phyloP scores from a whole-genome alignment of 495 filamentous ascomycete species.

The Glarea lozoyensis region DNA sequence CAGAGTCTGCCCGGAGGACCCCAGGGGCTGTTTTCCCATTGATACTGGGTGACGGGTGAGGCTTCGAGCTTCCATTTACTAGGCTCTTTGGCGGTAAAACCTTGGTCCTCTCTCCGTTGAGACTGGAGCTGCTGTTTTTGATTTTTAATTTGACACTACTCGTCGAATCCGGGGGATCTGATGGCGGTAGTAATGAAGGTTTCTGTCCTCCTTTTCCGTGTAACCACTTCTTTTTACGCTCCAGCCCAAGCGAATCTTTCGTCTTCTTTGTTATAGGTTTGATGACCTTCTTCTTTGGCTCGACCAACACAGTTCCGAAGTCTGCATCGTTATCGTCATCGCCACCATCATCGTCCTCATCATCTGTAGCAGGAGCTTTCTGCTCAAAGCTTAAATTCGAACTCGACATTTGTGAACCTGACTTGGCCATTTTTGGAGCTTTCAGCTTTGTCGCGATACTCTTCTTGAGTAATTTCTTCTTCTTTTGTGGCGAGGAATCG shows the following conservation, averaged over 20 bases:
- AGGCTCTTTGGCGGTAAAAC: no score
- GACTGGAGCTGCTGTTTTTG: slow-evolving; percentile 27
- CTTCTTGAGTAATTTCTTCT: slow-evolving; percentile 18
- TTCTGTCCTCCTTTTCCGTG: slow-evolving; percentile 28
- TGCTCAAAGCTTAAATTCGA: slow-evolving; percentile 15
- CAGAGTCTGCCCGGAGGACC: not conserved
- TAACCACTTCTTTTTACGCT: slow-evolving; percentile 36
- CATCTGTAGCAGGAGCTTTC: slow-evolving; percentile 19
- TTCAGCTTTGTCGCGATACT: slow-evolving; percentile 14
- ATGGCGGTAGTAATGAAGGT: slow-evolving; percentile 28
- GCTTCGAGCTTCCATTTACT: slow-evolving; percentile 21
- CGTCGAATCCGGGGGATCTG: slow-evolving; percentile 27
- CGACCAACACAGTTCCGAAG: slow-evolving; percentile 27
- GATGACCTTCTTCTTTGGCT: slow-evolving; percentile 26
- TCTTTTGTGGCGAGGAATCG: slow-evolving; percentile 28
- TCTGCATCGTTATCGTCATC: slow-evolving; percentile 35
- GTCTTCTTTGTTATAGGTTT: slow-evolving; percentile 44
- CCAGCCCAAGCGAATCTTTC: slow-evolving; percentile 24
- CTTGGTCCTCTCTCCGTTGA: slow-evolving; percentile 25
- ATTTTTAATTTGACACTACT: slow-evolving; percentile 24
- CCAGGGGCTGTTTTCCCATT: slow-evolving; percentile 3
- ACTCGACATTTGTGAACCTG: slow-evolving; percentile 13
- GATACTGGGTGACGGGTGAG: not conserved
- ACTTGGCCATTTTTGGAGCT: slow-evolving; percentile 15
- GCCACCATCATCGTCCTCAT: slow-evolving; percentile 21